These are phyloP conservation scores for Rhizopogon vinicolor DNA, from an alignment of 768 basidiomycete species.

Conservation along the genomic window DNA sequence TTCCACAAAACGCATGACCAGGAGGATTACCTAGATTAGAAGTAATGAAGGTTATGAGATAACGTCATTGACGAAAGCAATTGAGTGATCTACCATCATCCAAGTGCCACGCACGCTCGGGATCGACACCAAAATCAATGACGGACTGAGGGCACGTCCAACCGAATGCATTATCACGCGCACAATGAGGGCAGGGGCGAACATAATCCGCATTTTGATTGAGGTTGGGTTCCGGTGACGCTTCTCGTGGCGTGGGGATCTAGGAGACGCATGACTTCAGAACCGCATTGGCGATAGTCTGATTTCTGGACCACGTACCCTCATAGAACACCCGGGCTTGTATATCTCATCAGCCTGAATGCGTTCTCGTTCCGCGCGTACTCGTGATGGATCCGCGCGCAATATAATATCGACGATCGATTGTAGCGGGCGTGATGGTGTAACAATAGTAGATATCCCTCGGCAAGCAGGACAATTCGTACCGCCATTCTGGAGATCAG, in stretches of 20 bases:
- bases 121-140: slow-evolving; percentile 61
- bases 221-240: slow-evolving; percentile 72
- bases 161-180: slow-evolving; percentile 62
- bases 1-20: slow-evolving; percentile 77
- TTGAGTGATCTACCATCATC: slow-evolving; percentile 51
- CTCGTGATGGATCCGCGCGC: slow-evolving; percentile 64
- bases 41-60: background rate
- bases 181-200: slow-evolving; percentile 79
- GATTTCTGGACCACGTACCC: slow-evolving; percentile 39
- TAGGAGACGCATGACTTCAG: slow-evolving; percentile 20
- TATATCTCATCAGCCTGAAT: slow-evolving; percentile 84
- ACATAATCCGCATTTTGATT: slow-evolving; percentile 60
- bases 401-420: slow-evolving; percentile 67
- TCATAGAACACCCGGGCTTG: slow-evolving; percentile 51
- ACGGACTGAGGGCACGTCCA: slow-evolving; percentile 84
- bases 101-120: slow-evolving; percentile 70
- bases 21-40: slow-evolving; percentile 40
- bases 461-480: slow-evolving; percentile 83
- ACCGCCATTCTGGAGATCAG: slow-evolving; percentile 63
- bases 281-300: background rate
- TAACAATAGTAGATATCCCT: slow-evolving; percentile 58
- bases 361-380: slow-evolving; percentile 65
- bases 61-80: background rate
- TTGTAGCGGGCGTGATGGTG: slow-evolving; percentile 71
- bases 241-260: slow-evolving; percentile 74